Percentiles rank a stretch among this genome's conserved stretches.
Evolutionary conservation across 306 rosid genomes (phyloP).

Genomic region (Rosa persica): DNA sequence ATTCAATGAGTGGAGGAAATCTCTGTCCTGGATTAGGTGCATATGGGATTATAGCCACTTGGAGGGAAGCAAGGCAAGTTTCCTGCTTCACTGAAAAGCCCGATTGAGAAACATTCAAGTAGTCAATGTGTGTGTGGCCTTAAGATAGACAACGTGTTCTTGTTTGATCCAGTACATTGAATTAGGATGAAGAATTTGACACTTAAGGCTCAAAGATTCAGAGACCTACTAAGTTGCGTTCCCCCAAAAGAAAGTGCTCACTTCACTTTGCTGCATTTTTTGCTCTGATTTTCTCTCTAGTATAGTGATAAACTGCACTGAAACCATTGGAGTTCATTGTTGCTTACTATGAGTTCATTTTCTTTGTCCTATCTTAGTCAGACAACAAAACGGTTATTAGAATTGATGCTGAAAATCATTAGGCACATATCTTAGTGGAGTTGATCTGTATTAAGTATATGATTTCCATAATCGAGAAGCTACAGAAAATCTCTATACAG

Average conservation of each 20-base stretch:
- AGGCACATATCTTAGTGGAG: not conserved
- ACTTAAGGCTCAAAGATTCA: not conserved
- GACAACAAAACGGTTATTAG: not conserved
- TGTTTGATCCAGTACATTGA: not conserved
- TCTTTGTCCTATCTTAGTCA: not conserved
- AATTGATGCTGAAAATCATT: not conserved
- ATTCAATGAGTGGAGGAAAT: constrained; percentile 1
- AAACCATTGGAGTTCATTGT: not conserved
- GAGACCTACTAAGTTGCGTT: not conserved
- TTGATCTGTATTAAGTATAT: not conserved
- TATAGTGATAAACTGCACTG: not conserved
- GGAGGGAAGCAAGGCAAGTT: constrained; percentile 7
- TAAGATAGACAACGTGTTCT: not conserved
- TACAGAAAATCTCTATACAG: not conserved
- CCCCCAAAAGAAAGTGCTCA: not conserved
- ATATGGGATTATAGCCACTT: not conserved
- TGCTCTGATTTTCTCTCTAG: not conserved
- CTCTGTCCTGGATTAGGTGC: constrained; percentile 2
- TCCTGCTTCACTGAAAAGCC: not conserved
- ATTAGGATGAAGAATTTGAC: not conserved
- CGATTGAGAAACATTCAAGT: not conserved
- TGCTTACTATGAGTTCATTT: not conserved
- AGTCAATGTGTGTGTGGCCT: not conserved
- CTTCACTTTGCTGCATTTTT: not conserved
- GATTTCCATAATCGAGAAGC: not conserved